Base-by-base conservation (phyloP, 164 flowering plant species). In the Chloranthus sessilifolius region DNA sequence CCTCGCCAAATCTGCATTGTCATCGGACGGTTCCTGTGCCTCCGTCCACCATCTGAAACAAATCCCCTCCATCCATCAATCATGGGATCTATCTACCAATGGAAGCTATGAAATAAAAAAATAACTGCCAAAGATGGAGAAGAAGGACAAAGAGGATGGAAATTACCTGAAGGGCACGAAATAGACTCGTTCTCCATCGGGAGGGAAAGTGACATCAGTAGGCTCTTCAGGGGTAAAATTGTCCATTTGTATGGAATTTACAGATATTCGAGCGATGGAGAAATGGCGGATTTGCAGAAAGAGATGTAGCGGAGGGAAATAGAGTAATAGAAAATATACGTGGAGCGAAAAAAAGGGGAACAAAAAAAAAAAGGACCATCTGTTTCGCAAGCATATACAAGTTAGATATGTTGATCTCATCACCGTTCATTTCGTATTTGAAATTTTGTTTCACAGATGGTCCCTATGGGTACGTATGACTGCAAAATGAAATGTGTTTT, bases 11-110 rank as follows among this genome's bases (percentile, higher is more conserved):
- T 76, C 78, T 9, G 60, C 55, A 38, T 62, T 78, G 24, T 53
- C 52, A 29, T 35, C 44, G 1, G 69, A 42, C 37, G 75, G 48
- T 26, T 69, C 79, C 22, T 74, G 81, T 3, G 94, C 89, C 55
- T 88, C 95, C 63, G 71, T 88, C 96, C 96, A 92, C 99, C 99
- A 88, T 71, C 99, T 92, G 67, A 49, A 62, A 61, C 29, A 56
- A n/a, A 64, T 21, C 11, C 40, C 45, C 49, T 15, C 47, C 46
- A 29, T 30, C 46, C 45, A 31, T 43, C 53, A 43, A 43, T 33
- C 16, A 16, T n/a, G 21, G 8, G 19, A 43, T 12, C 16, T 10
- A 40, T 35, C 27, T 30, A 28, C 16, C 40, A 37, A 38, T 40
- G 37, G 51, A 25, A 44, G 19, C n/a, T 16, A n/a, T 3, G 11